A percentile compares a stretch with the other conserved stretches of the same genome.
Conservation (phyloP, 768 basidiomycete genomes). For the Phallus indusiatus region DNA sequence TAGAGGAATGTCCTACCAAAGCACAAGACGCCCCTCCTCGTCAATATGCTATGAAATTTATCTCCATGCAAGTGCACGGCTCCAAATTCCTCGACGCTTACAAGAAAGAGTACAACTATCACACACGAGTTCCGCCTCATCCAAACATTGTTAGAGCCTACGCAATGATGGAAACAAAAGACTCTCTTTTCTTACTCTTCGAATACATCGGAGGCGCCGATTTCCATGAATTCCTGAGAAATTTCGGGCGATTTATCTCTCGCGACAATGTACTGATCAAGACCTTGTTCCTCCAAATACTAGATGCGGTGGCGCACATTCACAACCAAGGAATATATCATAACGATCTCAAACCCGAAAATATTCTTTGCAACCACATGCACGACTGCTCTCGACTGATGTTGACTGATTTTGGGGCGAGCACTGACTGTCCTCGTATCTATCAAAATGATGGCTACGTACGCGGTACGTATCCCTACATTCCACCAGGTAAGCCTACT, state of each 20-base stretch:
- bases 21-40: not conserved
- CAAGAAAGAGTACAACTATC: not conserved
- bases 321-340: constrained; percentile 90
- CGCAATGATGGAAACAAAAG: constrained; percentile 48
- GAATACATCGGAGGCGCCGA: constrained; percentile 60
- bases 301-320: constrained; percentile 90
- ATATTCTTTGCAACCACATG: constrained; percentile 64
- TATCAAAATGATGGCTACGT: constrained; percentile 32
- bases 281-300: constrained; percentile 83
- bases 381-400: constrained; percentile 67
- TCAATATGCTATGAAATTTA: not conserved
- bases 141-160: constrained; percentile 52
- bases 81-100: not conserved
- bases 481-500: constrained; percentile 55
- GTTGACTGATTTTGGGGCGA: constrained; percentile 86
- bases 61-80: not conserved
- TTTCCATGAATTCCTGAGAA: constrained; percentile 83
- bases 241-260: constrained; percentile 70
- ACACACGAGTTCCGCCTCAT: not conserved
- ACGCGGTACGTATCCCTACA: constrained; percentile 54
- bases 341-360: constrained; percentile 96
- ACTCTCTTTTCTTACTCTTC: constrained; percentile 56
- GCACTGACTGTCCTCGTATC: constrained; percentile 32
- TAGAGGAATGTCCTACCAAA: too few relatives aligned
- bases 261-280: constrained; percentile 70